Evolutionary conservation across 495 filamentous ascomycete genomes (phyloP).

Genomic region (Corynascus novoguineensis): DNA sequence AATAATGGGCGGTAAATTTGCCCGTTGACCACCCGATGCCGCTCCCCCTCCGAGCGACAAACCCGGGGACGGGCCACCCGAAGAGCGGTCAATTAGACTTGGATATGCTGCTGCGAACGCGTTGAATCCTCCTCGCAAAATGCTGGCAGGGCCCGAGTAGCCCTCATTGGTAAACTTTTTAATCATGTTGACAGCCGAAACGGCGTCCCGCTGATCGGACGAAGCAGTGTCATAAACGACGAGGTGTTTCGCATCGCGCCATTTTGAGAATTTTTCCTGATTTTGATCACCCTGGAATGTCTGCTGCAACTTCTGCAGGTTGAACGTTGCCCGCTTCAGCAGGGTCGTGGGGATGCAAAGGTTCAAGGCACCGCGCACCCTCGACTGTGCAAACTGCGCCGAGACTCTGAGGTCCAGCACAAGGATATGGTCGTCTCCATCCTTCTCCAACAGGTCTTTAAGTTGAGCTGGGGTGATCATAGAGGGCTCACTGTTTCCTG

Average conservation of each 20-base stretch:
- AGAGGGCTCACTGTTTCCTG: constrained; percentile 41
- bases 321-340: constrained; percentile 85
- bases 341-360: constrained; percentile 94
- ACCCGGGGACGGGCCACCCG: constrained; percentile 36
- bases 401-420: constrained; percentile 86
- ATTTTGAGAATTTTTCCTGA: constrained; percentile 66
- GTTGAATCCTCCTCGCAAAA: constrained; percentile 59
- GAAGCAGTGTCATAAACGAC: constrained; percentile 84
- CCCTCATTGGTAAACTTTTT: constrained; percentile 88
- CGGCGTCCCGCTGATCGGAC: constrained; percentile 68
- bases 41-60: constrained; percentile 29
- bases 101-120: constrained; percentile 46
- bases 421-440: constrained; percentile 53
- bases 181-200: constrained; percentile 71
- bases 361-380: constrained; percentile 75
- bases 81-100: constrained; percentile 43
- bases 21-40: constrained; percentile 21
- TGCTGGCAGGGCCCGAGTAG: constrained; percentile 66
- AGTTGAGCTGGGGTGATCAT: constrained; percentile 63
- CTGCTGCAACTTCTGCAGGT: constrained; percentile 79
- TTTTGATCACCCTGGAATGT: constrained; percentile 77
- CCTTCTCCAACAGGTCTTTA: constrained; percentile 57
- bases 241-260: constrained; percentile 68
- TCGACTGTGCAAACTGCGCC: constrained; percentile 69
- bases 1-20: constrained; percentile 65